These are phyloP conservation scores for Cucurbita ficifolia DNA, from an alignment of 306 rosid species.

Conservation along the genomic window DNA sequence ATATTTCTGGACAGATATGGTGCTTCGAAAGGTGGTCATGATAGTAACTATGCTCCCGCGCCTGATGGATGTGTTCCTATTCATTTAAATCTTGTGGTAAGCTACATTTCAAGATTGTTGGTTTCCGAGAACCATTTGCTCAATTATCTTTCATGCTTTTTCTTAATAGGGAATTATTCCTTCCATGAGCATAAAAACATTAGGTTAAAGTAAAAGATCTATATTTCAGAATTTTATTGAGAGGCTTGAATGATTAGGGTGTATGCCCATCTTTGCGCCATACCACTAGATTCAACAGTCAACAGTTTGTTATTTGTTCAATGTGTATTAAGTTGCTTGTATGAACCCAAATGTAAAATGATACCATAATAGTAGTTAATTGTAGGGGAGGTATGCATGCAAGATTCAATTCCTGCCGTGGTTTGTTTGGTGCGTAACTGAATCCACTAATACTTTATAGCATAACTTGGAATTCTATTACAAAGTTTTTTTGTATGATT, in stretches of 20 bases:
- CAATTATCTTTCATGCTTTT: not conserved
- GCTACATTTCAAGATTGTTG: not conserved
- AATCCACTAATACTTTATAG: not conserved
- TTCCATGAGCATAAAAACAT: not conserved
- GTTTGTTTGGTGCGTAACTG: not conserved
- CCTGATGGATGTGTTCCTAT: constrained; percentile 65
- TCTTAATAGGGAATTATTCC: not conserved
- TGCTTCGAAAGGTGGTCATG: constrained; percentile 30
- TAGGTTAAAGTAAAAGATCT: not conserved
- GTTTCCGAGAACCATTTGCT: not conserved
- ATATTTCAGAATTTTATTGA: not conserved
- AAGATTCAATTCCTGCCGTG: not conserved
- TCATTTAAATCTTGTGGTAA: constrained; percentile 91
- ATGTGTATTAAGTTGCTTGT: not conserved
- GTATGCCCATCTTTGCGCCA: not conserved
- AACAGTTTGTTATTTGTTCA: not conserved
- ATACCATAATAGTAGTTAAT: not conserved
- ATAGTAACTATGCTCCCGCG: constrained; percentile 28
- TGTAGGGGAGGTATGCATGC: not conserved
- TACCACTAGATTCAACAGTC: not conserved
- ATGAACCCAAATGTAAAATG: not conserved
- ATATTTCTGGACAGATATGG: constrained; percentile 46
- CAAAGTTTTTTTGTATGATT: not conserved
- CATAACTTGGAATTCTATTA: not conserved
- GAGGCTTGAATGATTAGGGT: not conserved